Evolutionary conservation across 169 alveolate species (phyloP).

Genomic region (Plasmodium relictum): DNA sequence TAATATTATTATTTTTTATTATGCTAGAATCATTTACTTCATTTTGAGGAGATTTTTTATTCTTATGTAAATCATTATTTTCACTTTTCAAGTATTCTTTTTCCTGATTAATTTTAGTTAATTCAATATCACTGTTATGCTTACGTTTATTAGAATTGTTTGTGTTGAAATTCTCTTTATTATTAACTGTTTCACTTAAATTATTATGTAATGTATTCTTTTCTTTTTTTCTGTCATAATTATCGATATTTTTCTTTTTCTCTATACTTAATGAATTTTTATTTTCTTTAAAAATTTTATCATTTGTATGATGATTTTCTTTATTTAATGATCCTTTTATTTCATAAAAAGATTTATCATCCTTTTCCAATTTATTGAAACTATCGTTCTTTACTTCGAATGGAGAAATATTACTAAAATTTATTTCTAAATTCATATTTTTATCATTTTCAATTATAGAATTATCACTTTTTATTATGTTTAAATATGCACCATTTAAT

Average conservation of each 20-base stretch:
- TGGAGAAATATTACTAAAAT: conserved; percentile 17
- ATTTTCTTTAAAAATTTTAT: neutral
- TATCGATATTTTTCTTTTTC: neutral
- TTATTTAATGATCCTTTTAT: neutral
- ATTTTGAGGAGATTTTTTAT: no score
- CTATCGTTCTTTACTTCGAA: neutral
- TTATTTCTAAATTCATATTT: conserved; percentile 1
- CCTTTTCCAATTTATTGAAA: neutral
- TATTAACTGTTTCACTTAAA: no score
- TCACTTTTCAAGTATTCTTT: no score
- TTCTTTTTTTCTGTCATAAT: conserved; percentile 12
- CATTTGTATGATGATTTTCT: conserved; percentile 2
- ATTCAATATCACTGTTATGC: no score
- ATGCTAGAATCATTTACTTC: no score
- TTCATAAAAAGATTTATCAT: conserved; percentile 18
- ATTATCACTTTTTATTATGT: neutral
- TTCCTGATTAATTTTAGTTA: neutral
- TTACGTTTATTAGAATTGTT: no score
- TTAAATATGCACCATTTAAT: conserved; percentile 23
- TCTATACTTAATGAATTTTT: neutral
- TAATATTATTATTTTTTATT: no score
- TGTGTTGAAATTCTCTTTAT: no score
- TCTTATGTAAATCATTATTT: no score
- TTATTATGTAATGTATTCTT: no score
- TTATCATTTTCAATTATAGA: neutral